A percentile compares a stretch with the other conserved stretches of the same genome.
Evolutionary conservation across 2,329 filamentous ascomycete genomes (phyloP).

Genomic region (Drechslerella coelobrocha): DNA sequence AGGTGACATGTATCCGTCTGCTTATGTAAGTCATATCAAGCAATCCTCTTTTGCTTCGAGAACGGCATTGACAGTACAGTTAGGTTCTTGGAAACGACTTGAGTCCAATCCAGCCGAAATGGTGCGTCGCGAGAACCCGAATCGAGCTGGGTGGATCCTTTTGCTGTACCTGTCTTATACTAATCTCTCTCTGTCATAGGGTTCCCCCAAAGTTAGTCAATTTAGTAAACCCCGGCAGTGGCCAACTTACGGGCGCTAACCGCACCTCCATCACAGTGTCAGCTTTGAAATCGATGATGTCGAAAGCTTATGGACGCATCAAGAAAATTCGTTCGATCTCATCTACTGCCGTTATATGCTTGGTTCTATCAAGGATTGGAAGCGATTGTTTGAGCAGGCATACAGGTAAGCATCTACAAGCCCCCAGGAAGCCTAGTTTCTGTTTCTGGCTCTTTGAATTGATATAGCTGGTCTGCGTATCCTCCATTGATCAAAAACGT

Average conservation of each 20-base stretch:
- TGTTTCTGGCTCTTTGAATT: background rate
- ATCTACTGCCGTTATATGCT: conserved; percentile 61
- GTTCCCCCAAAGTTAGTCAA: conserved; percentile 28
- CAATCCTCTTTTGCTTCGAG: background rate
- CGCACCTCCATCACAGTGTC: conserved; percentile 23
- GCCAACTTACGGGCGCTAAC: conserved; percentile 1
- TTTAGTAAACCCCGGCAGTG: background rate
- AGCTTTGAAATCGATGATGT: conserved; percentile 54
- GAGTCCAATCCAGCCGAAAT: conserved; percentile 54
- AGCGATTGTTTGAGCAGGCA: conserved; percentile 63
- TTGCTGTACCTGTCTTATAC: background rate
- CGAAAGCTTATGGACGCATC: conserved; percentile 52
- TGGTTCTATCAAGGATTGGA: conserved; percentile 67
- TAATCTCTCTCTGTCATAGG: background rate
- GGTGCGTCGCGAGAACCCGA: conserved; percentile 5
- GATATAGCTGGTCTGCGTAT: no score
- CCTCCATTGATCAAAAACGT: no score
- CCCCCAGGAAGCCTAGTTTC: background rate
- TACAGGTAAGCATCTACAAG: conserved; percentile 47
- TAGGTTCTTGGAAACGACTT: conserved; percentile 55
- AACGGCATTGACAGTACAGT: background rate
- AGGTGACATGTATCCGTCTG: conserved; percentile 53
- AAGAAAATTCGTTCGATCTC: conserved; percentile 55
- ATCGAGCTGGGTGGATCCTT: background rate
- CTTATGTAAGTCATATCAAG: conserved; percentile 47